Evolutionary conservation across 495 filamentous ascomycete species (phyloP).

Genomic region (Sporormia fimetaria): DNA sequence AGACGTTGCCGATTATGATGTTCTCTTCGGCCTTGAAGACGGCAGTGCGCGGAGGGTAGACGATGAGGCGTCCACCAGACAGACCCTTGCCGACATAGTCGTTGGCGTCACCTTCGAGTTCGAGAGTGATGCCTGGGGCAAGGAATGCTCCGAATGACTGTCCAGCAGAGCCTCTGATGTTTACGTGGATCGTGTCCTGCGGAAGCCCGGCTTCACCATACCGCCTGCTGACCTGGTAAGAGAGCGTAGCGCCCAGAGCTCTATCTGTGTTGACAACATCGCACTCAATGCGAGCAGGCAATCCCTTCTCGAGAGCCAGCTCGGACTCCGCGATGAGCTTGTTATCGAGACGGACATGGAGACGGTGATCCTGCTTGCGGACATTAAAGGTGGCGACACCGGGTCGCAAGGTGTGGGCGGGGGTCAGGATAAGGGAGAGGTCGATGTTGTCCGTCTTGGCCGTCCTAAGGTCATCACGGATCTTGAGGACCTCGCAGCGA

Average conservation of each 20-base stretch:
- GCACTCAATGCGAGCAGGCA: slow-evolving; percentile 90
- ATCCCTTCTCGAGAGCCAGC: slow-evolving; percentile 88
- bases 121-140: slow-evolving; percentile 87
- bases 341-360: slow-evolving; percentile 93
- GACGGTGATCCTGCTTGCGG: slow-evolving; percentile 90
- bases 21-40: slow-evolving; percentile 98
- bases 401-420: slow-evolving; percentile 89
- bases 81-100: slow-evolving; percentile 98
- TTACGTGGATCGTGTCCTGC: slow-evolving; percentile 91
- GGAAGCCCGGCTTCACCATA: slow-evolving; percentile 88
- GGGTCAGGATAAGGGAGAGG: slow-evolving; percentile 88
- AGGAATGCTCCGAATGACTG: slow-evolving; percentile 97
- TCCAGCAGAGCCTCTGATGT: slow-evolving; percentile 96
- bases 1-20: slow-evolving; percentile 90
- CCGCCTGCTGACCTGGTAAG: slow-evolving; percentile 88
- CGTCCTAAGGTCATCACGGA: slow-evolving; percentile 79
- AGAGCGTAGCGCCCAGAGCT: slow-evolving; percentile 85
- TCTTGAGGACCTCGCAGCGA: slow-evolving; percentile 73
- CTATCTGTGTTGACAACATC: slow-evolving; percentile 98
- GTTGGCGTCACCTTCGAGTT: slow-evolving; percentile 95
- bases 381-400: slow-evolving; percentile 98
- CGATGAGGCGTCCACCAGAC: slow-evolving; percentile 87
- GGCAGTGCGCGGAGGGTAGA: slow-evolving; percentile 89
- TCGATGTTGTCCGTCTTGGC: slow-evolving; percentile 91
- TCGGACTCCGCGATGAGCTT: slow-evolving; percentile 98